These are phyloP conservation scores for Leptographium procerum DNA, from an alignment of 2,329 filamentous ascomycete genomes.

Conservation along the genomic window DNA sequence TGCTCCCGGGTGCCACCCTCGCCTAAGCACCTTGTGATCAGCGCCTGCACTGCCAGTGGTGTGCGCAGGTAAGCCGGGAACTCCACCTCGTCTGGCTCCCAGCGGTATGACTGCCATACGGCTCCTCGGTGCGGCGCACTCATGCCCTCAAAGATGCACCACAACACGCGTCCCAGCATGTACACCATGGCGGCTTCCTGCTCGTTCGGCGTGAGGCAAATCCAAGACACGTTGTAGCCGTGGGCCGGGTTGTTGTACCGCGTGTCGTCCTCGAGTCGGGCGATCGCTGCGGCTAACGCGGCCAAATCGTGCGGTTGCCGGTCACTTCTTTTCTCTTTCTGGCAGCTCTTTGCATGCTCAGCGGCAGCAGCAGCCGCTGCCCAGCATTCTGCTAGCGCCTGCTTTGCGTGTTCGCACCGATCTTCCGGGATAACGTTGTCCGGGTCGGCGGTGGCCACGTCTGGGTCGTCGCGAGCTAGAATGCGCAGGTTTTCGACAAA, in stretches of 20 bases:
- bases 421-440: conserved; percentile 23
- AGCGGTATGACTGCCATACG: conserved; percentile 47
- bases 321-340: background rate
- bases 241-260: conserved; percentile 34
- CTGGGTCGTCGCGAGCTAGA: conserved; percentile 34
- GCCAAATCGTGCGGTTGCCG: background rate
- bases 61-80: conserved; percentile 36
- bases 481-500: conserved; percentile 46
- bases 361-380: background rate
- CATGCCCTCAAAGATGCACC: conserved; percentile 52
- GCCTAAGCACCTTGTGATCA: conserved; percentile 11
- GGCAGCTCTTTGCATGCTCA: background rate
- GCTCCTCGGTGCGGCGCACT: conserved; percentile 45
- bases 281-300: background rate
- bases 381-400: conserved; percentile 34
- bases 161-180: conserved; percentile 49
- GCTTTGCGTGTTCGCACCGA: conserved; percentile 28
- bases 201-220: conserved; percentile 36
- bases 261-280: conserved; percentile 8
- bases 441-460: conserved; percentile 16
- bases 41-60: conserved; percentile 5
- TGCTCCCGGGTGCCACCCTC: conserved; percentile 4
- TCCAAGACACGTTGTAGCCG: conserved; percentile 47
- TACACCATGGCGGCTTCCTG: conserved; percentile 49
- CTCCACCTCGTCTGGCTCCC: conserved; percentile 39